phyloP scores from a whole-genome alignment of 2,329 filamentous ascomycete species.

The Pseudofabraea citricarpa region DNA sequence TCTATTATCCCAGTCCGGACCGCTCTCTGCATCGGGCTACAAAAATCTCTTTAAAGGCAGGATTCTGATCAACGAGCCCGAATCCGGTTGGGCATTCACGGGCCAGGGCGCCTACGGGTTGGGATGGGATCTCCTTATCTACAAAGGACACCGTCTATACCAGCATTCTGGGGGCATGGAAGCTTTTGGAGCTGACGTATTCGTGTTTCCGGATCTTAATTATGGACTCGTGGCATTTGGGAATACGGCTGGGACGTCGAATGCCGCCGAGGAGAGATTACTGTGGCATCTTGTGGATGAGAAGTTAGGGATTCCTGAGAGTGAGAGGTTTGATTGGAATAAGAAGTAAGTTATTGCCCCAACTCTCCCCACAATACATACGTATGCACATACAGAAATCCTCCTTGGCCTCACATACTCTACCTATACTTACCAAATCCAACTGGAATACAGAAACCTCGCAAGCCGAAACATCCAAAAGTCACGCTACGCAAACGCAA shows the following conservation, averaged over 20 bases:
- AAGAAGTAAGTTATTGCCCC: conserved; percentile 23
- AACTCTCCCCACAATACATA: not conserved
- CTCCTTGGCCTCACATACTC: not conserved
- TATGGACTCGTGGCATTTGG: conserved; percentile 38
- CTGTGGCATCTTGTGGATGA: conserved; percentile 37
- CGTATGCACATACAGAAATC: not conserved
- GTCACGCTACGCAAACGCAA: conserved; percentile 24
- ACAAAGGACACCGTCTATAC: conserved; percentile 37
- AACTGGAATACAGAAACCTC: too few species aligned
- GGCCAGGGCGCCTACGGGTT: conserved; percentile 34
- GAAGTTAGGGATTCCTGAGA: conserved; percentile 29
- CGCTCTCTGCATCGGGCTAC: conserved; percentile 30
- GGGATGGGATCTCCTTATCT: conserved; percentile 34
- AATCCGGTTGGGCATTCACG: conserved; percentile 22
- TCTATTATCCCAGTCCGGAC: conserved; percentile 34
- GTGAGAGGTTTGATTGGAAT: conserved; percentile 32
- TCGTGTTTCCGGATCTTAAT: conserved; percentile 38
- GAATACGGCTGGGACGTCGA: conserved; percentile 39
- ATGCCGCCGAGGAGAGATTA: conserved; percentile 28
- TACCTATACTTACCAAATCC: too few species aligned
- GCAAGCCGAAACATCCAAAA: too few species aligned
- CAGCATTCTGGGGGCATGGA: conserved; percentile 39
- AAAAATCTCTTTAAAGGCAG: conserved; percentile 29
- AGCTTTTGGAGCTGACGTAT: conserved; percentile 38
- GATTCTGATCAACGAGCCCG: conserved; percentile 18